These are phyloP conservation scores for Lyophyllum atratum DNA, from an alignment of 768 basidiomycete genomes.

Conservation along the genomic window DNA sequence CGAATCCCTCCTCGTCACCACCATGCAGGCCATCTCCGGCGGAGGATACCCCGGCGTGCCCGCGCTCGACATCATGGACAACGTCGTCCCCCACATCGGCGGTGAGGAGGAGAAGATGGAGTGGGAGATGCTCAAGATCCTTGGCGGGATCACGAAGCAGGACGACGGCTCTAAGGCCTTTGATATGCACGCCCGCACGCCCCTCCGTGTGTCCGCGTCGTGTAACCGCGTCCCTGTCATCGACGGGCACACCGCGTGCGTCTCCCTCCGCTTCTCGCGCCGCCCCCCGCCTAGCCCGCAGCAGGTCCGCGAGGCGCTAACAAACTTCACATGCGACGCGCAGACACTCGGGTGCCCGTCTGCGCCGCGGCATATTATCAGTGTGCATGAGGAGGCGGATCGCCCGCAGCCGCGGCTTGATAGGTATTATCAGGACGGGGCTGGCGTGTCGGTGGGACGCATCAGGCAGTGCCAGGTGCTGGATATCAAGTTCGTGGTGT, in stretches of 20 bases:
- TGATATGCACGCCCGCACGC: conserved; percentile 81
- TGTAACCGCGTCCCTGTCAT: conserved; percentile 96
- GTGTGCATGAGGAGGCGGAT: conserved; percentile 91
- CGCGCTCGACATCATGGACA: conserved; percentile 90
- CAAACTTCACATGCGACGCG: conserved; percentile 73
- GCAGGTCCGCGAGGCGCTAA: conserved; percentile 82
- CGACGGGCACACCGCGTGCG: conserved; percentile 92
- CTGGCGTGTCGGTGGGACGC: conserved; percentile 88
- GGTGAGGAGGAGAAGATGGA: conserved; percentile 99
- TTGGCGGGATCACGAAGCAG: conserved; percentile 72
- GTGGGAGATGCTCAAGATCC: conserved; percentile 98
- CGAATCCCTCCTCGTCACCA: conserved; percentile 88
- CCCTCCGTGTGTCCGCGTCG: conserved; percentile 87
- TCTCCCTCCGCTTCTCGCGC: conserved; percentile 80
- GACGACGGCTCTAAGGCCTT: conserved; percentile 63
- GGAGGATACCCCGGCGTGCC: conserved; percentile 97
- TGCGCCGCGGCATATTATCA: conserved; percentile 81
- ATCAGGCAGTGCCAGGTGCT: conserved; percentile 89
- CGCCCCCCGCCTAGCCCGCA: conserved; percentile 85
- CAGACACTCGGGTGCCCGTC: conserved; percentile 79
- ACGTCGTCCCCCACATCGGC: conserved; percentile 90
- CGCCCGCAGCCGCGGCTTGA: conserved; percentile 94
- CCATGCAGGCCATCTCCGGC: conserved; percentile 97
- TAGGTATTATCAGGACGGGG: conserved; percentile 86
- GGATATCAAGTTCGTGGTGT: conserved; percentile 93